phyloP scores from a whole-genome alignment of 306 rosid species.

The Gastrolobium bilobum region DNA sequence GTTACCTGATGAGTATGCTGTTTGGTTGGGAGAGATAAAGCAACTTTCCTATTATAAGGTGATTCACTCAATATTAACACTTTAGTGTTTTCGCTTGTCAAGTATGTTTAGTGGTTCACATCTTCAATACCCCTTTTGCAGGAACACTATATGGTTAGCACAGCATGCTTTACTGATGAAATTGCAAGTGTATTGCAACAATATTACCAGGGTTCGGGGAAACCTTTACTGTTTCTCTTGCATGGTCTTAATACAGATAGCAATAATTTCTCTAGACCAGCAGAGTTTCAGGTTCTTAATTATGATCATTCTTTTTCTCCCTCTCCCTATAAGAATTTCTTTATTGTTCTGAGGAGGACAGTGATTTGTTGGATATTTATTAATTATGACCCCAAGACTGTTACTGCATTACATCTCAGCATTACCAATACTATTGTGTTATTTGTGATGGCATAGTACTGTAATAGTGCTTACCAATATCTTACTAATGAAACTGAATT shows the following conservation, averaged over 20 bases:
- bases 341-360: slow-evolving; percentile 27
- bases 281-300: slow-evolving; percentile 77
- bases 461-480: slow-evolving; percentile 23
- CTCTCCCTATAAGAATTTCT: background rate
- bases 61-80: slow-evolving; percentile 17
- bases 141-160: slow-evolving; percentile 80
- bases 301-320: slow-evolving; percentile 20
- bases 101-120: slow-evolving; percentile 43
- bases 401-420: background rate
- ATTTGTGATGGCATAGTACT: background rate
- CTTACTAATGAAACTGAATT: slow-evolving; percentile 21
- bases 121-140: slow-evolving; percentile 52
- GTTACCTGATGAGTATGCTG: slow-evolving; percentile 86
- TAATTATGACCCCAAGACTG: slow-evolving; percentile 13
- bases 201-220: slow-evolving; percentile 59
- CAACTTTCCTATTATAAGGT: slow-evolving; percentile 72
- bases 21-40: slow-evolving; percentile 89
- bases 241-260: slow-evolving; percentile 90
- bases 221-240: slow-evolving; percentile 79
- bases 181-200: slow-evolving; percentile 64
- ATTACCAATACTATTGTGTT: background rate
- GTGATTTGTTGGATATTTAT: background rate
- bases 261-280: slow-evolving; percentile 69
- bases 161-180: slow-evolving; percentile 60
- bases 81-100: background rate